Evolutionary conservation across 2,329 filamentous ascomycete species (phyloP), one percentile per base, ranked within the genome.

Genomic region (Arthrobotrys megalospora): DNA sequence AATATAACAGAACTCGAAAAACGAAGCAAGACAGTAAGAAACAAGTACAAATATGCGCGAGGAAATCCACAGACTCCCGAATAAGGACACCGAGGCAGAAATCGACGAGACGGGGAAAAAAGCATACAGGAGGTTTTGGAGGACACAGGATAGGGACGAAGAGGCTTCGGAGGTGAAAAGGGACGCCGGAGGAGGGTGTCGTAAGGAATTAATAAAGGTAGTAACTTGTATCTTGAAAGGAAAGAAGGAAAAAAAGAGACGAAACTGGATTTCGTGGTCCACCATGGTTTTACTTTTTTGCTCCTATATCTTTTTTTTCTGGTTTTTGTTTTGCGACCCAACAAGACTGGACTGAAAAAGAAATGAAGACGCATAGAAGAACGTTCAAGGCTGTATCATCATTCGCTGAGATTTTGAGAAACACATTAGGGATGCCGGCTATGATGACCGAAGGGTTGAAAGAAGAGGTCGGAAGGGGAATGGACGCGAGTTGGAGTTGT

Each of bases 351-450:
- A 52, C 24, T 60, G 41, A 28, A 47, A 65, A 45, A 24, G 55
- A 68, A 76, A 67, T 63, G 50, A 70, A 45, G 53, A 58, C 52
- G 67, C 67, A 70, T 77, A 62, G 34, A 60, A 70, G 60, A 71
- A 71, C 73, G 52, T 77, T 64, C 50, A 67, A 53, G 48, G 66
- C 50, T 71, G 65, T 71, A 67, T 77, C 72, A 63, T 76, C 72
- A 77, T 71, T 60, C 66, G 66, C 66, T 77, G 58, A 28, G 55
- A 32, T 76, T 69, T 62, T 62, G 34, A 55, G 65, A 68, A 63
- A 71, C 65, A 71, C 73, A 67, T 77, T 71, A 77, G 64, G 45
- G 47, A 63, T 66, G 50, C 41, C 53, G 60, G 62, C 55, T 66
- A 50, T 67, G 66, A 62, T 65, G 66, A 77, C 73, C 73, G 66